Conservation (phyloP, 192 early-diverging fungal species). For the Gigaspora rosea region DNA sequence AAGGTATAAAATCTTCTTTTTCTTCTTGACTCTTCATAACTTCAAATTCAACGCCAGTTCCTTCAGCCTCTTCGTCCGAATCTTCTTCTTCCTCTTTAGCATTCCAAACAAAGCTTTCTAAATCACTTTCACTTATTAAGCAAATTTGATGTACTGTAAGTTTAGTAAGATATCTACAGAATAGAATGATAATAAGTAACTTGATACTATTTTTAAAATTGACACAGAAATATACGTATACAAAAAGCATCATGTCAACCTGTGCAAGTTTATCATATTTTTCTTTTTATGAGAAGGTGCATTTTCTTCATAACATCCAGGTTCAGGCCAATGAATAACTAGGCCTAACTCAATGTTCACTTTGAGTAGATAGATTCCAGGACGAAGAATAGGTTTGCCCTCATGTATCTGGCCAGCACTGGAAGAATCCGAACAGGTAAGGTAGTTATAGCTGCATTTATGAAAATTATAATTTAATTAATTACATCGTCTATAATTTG, state of each 20-base stretch:
- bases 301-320: conserved; percentile 31
- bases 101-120: conserved; percentile 23
- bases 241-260: neutral
- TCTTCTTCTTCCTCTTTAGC: neutral
- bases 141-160: conserved; percentile 30
- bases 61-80: conserved; percentile 4
- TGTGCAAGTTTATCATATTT: conserved; percentile 35
- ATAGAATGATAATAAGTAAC: neutral
- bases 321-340: conserved; percentile 32
- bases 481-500: neutral
- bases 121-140: conserved; percentile 21
- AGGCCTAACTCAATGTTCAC: neutral
- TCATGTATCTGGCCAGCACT: neutral
- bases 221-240: neutral
- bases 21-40: conserved; percentile 25
- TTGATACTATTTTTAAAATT: neutral
- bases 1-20: conserved; percentile 15
- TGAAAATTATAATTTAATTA: neutral
- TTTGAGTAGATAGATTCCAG: neutral
- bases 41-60: conserved; percentile 1
- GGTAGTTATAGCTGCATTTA: neutral
- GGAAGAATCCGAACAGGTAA: neutral
- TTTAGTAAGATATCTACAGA: conserved; percentile 27
- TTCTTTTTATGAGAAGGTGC: conserved; percentile 25
- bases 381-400: neutral